These are phyloP conservation scores for Lactifluus volemus DNA, from an alignment of 768 basidiomycete species.

Conservation along the genomic window DNA sequence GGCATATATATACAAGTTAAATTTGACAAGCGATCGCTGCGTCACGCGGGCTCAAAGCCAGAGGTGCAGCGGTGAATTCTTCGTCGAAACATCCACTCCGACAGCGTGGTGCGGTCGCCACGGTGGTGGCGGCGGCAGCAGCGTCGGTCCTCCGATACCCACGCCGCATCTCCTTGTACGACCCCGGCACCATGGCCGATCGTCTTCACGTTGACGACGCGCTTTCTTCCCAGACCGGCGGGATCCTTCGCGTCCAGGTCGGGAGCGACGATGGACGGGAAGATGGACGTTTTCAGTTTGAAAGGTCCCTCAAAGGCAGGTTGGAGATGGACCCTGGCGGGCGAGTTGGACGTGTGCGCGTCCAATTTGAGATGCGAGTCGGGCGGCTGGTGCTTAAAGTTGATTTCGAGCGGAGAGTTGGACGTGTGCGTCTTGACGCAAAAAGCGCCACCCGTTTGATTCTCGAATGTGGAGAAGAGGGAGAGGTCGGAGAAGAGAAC, in stretches of 20 bases:
- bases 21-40: too few species aligned
- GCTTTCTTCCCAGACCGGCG: constrained; percentile 6
- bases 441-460: neutral
- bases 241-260: constrained; percentile 2
- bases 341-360: constrained; percentile 9
- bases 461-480: neutral
- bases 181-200: neutral
- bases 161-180: neutral
- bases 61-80: neutral
- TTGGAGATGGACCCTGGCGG: constrained; percentile 3
- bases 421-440: neutral
- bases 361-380: neutral
- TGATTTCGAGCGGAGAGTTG: constrained; percentile 4
- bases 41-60: neutral
- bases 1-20: neutral
- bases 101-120: neutral
- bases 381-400: neutral
- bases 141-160: constrained; percentile 4
- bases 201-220: neutral
- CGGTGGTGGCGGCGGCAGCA: neutral
- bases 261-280: neutral
- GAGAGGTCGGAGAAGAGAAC: neutral
- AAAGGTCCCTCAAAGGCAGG: constrained; percentile 10
- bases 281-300: constrained; percentile 1
- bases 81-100: constrained; percentile 7